phyloP scores from a whole-genome alignment of 2,329 filamentous ascomycete genomes.

The Drechmeria coniospora region DNA sequence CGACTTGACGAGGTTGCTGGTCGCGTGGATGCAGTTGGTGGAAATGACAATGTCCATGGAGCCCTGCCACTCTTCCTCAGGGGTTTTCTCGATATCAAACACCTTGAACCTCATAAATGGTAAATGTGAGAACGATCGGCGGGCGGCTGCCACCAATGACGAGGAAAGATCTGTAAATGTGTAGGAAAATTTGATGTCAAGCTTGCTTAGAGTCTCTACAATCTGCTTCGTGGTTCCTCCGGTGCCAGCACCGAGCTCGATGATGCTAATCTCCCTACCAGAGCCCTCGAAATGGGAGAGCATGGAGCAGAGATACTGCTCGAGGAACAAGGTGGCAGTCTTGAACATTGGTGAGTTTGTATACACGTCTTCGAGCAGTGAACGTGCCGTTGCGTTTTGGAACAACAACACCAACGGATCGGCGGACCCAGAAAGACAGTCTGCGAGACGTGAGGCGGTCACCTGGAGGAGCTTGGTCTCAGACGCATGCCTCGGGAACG shows the following conservation, averaged over 20 bases:
- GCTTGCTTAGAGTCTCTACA: conserved; percentile 9
- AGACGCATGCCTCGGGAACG: neutral
- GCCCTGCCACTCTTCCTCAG: conserved; percentile 4
- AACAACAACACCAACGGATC: conserved; percentile 26
- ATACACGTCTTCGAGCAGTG: conserved; percentile 21
- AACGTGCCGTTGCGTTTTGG: conserved; percentile 9
- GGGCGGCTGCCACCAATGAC: conserved; percentile 14
- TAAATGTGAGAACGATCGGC: conserved; percentile 9
- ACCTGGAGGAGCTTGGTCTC: conserved; percentile 1
- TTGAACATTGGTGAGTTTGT: conserved; percentile 12
- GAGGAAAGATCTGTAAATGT: conserved; percentile 27
- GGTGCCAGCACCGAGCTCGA: conserved; percentile 28
- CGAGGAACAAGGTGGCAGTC: conserved; percentile 9
- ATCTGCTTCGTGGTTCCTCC: conserved; percentile 23
- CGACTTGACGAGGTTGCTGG: conserved; percentile 9
- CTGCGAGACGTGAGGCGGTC: conserved; percentile 17
- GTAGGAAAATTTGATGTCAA: conserved; percentile 17
- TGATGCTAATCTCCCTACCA: conserved; percentile 15
- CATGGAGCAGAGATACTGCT: conserved; percentile 5
- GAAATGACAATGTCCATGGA: conserved; percentile 17
- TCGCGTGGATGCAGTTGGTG: conserved; percentile 22
- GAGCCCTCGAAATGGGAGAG: neutral
- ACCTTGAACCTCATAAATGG: conserved; percentile 11
- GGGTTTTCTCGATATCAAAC: conserved; percentile 15
- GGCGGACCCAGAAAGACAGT: conserved; percentile 18